Base-by-base conservation (phyloP, 371 early-diverging fungal genomes). In the Mortierella sp. region DNA sequence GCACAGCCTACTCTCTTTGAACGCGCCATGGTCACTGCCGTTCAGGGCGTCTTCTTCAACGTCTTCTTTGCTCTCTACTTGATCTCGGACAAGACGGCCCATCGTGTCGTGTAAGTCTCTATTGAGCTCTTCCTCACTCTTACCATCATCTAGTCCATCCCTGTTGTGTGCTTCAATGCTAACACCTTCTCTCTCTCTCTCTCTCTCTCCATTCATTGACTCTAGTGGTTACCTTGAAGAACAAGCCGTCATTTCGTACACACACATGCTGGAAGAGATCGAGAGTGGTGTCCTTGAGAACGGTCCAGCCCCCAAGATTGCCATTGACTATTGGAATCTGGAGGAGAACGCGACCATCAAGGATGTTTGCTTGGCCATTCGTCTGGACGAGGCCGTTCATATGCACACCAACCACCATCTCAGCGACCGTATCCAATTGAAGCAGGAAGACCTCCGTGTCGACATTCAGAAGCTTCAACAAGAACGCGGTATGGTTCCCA, bases 331-430 rank as follows among this genome's bases (percentile, higher is more conserved):
- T 73, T 99, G 96, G 93, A 89, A 94, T 45, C 81, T 99, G 31
- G 85, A 85, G 14, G 85, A 92, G 0, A 69, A 85, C 16, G 96
- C 99, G 2, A 92, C 91, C 3, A 71, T 99, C 45, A 85, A 93
- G 17, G 98, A 99, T 57, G 94, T 97, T 9, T 95, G 96, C n/a
- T 76, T 94, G 21, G 97, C 96, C 27, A 91, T 99, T 12, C 85
- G 99, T n/a, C 92, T 96, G 6, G 99, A 99, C 68, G 99, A 99
- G 77, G 95, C 92, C 5, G 81, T 91, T n/a, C 99, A 98, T 69
- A 86, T 97, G 61, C 96, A 98, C 60, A 91, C 94, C 13, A 99
- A 99, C 84, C 98, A 97, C 68, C 86, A 89, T 53, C 83, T 97
- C 29, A 88, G 94, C n/a, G 91, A 91, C 59, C 82, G 90, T 4